phyloP scores from a whole-genome alignment of 352 stramenopile species.

The Pythium aquatile region DNA sequence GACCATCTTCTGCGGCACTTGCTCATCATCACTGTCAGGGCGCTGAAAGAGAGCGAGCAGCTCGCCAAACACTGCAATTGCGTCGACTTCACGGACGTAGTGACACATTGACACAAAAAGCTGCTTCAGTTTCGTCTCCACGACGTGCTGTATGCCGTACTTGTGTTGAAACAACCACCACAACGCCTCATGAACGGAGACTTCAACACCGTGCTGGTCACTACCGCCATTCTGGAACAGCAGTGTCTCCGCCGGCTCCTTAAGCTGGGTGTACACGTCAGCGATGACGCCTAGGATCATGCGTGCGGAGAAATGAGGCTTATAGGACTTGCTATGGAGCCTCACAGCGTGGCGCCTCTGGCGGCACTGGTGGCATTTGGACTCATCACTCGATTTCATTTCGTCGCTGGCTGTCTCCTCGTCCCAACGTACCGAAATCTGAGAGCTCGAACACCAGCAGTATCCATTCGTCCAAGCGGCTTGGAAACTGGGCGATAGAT shows the following conservation, averaged over 20 bases:
- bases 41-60: slow-evolving; percentile 49
- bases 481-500: slow-evolving; percentile 42
- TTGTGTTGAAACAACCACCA: slow-evolving; percentile 42
- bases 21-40: slow-evolving; percentile 28
- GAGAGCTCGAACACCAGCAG: slow-evolving; percentile 53
- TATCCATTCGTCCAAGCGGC: slow-evolving; percentile 52
- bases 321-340: slow-evolving; percentile 31
- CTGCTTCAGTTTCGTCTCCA: slow-evolving; percentile 63
- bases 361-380: slow-evolving; percentile 12
- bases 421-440: slow-evolving; percentile 17
- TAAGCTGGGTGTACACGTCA: slow-evolving; percentile 53
- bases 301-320: slow-evolving; percentile 54
- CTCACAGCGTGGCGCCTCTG: slow-evolving; percentile 31
- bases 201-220: neutral
- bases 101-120: slow-evolving; percentile 63
- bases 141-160: slow-evolving; percentile 51
- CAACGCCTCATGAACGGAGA: slow-evolving; percentile 49
- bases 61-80: slow-evolving; percentile 65
- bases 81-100: slow-evolving; percentile 47
- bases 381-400: slow-evolving; percentile 9
- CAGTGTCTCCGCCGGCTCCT: slow-evolving; percentile 32
- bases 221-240: slow-evolving; percentile 45
- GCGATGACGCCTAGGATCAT: slow-evolving; percentile 49
- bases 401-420: slow-evolving; percentile 9
- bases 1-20: slow-evolving; percentile 46